A percentile compares a stretch with the other conserved stretches of the same genome.
phyloP scores from a whole-genome alignment of 1,284 basidiomycete genomes.

The Ganoderma lingzhi region DNA sequence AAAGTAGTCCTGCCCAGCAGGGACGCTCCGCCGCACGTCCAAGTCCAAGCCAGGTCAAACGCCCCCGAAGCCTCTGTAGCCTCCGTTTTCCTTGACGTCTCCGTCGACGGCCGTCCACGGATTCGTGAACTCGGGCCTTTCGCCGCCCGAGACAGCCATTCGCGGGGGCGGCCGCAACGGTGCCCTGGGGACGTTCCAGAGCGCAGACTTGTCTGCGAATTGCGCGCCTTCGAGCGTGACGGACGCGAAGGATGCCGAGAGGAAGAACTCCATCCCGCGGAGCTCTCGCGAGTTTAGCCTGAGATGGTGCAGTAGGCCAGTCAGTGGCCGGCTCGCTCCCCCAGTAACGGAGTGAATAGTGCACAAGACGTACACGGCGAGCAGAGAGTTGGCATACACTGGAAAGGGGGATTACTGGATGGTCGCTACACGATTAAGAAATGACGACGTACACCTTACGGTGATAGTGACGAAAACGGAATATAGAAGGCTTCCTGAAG shows the following conservation, averaged over 20 bases:
- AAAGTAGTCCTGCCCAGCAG: not conserved
- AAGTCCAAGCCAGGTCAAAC: not conserved
- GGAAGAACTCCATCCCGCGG: slow-evolving; percentile 17
- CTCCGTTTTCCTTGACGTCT: not conserved
- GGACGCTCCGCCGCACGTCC: not conserved
- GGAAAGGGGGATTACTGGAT: not conserved
- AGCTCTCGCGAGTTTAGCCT: slow-evolving; percentile 19
- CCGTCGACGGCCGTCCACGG: not conserved
- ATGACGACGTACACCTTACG: slow-evolving; percentile 7
- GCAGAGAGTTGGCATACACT: slow-evolving; percentile 18
- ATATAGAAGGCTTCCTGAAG: not conserved
- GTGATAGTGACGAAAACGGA: not conserved
- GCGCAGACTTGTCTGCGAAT: slow-evolving; percentile 6
- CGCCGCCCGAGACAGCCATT: not conserved
- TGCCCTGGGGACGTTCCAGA: slow-evolving; percentile 16
- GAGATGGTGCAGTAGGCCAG: not conserved
- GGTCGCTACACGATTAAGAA: not conserved
- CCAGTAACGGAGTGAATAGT: not conserved
- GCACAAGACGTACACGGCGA: slow-evolving; percentile 14
- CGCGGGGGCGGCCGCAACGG: not conserved
- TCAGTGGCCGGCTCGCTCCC: not conserved
- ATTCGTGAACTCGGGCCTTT: not conserved
- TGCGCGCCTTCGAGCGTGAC: slow-evolving; percentile 10
- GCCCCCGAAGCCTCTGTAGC: not conserved
- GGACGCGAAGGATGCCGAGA: not conserved